Evolutionary conservation across 73 alveolate species (phyloP).

Genomic region (Uronychia setigera): DNA sequence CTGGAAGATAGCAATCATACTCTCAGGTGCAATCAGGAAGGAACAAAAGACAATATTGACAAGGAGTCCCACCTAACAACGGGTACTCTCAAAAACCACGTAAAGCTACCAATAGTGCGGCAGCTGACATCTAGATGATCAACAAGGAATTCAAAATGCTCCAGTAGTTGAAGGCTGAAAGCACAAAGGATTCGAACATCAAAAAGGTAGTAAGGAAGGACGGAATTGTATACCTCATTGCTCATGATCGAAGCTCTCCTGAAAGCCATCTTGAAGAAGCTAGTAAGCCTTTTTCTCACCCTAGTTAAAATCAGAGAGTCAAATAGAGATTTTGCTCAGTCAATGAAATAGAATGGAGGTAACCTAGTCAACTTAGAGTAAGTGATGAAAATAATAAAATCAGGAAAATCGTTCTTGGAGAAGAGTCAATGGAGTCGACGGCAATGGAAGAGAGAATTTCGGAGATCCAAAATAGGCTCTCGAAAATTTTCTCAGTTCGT

Average conservation of each 20-base stretch:
- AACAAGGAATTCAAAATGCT: not conserved
- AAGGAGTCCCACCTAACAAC: not conserved
- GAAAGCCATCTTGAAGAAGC: not conserved
- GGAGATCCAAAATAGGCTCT: not conserved
- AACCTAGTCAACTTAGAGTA: not conserved
- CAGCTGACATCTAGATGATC: not conserved
- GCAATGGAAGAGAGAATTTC: not conserved
- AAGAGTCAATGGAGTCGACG: not conserved
- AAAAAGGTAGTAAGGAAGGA: not conserved
- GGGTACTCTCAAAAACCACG: not conserved
- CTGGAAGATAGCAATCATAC: not conserved
- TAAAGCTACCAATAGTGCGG: not conserved
- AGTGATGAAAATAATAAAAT: not conserved
- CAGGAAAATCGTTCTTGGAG: not conserved
- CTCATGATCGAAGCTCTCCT: not conserved
- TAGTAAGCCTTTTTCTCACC: not conserved
- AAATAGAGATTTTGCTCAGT: not conserved
- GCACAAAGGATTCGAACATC: not conserved
- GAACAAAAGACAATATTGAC: not conserved
- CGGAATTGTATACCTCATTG: not conserved
- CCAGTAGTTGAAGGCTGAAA: not conserved
- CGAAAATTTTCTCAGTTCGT: not conserved
- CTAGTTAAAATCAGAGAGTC: not conserved
- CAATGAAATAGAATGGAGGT: not conserved
- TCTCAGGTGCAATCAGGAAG: not conserved